These are phyloP conservation scores for Metschnikowia dekortorum DNA, from an alignment of 805 yeast species.

Conservation along the genomic window DNA sequence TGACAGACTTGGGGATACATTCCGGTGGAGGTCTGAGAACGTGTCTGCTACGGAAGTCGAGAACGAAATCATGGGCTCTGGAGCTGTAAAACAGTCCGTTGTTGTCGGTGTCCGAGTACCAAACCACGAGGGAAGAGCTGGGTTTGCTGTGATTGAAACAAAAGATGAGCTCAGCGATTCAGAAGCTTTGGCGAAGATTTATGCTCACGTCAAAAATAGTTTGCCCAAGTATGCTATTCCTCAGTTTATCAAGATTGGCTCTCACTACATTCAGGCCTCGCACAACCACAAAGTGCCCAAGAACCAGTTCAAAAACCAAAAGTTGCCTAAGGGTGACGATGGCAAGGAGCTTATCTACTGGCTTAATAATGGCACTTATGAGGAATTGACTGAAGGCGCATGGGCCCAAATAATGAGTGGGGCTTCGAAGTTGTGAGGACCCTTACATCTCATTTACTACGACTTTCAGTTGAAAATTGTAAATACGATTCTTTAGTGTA, in stretches of 20 bases:
- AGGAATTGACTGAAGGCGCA: conserved; percentile 48
- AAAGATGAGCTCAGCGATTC: conserved; percentile 27
- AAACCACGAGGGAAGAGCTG: conserved; percentile 91
- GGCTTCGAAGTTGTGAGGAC: conserved; percentile 31
- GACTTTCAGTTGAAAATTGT: not conserved
- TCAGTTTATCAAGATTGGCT: conserved; percentile 66
- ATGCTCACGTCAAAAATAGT: conserved; percentile 27
- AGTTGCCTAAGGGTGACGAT: conserved; percentile 60
- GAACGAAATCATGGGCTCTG: conserved; percentile 53
- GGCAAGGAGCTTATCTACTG: conserved; percentile 66
- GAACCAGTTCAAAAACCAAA: conserved; percentile 61
- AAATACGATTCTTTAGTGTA: not conserved
- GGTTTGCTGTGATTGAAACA: conserved; percentile 74
- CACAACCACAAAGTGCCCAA: conserved; percentile 83
- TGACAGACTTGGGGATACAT: conserved; percentile 92
- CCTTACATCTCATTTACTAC: not conserved
- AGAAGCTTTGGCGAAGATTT: conserved; percentile 24
- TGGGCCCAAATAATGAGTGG: conserved; percentile 48
- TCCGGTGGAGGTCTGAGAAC: conserved; percentile 95
- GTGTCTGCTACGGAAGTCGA: conserved; percentile 94
- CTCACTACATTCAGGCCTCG: conserved; percentile 51
- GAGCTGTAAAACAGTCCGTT: conserved; percentile 57
- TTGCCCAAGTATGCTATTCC: conserved; percentile 88
- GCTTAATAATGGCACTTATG: conserved; percentile 56
- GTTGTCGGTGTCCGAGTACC: conserved; percentile 87